Evolutionary conservation across 768 basidiomycete genomes (phyloP).

Genomic region (Termitomyces sp.): DNA sequence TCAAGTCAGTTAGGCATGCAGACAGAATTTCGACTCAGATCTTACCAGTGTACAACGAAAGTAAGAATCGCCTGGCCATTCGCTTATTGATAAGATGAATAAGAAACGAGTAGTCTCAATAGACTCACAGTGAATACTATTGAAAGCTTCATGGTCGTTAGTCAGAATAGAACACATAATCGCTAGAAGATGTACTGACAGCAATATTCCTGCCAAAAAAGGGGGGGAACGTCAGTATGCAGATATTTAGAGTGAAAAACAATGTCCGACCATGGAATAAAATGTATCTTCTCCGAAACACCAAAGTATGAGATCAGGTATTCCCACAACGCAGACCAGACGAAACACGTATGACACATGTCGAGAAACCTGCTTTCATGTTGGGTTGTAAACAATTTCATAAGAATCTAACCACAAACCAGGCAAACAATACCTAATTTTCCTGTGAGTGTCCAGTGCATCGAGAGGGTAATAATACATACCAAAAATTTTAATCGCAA

Average conservation of each 20-base stretch:
- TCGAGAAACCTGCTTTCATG: conserved; percentile 33
- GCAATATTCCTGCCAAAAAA: conserved; percentile 17
- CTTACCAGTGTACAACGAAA: conserved; percentile 42
- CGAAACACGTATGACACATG: conserved; percentile 34
- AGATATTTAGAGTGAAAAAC: not conserved
- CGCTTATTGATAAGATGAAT: not conserved
- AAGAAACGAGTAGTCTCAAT: not conserved
- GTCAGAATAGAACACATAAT: not conserved
- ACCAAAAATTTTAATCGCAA: conserved; percentile 17
- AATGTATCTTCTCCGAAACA: not conserved
- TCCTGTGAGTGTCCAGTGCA: not conserved
- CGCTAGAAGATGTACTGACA: conserved; percentile 4
- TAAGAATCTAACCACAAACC: conserved; percentile 6
- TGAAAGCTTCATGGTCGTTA: conserved; percentile 11
- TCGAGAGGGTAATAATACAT: not conserved
- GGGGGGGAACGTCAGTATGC: not conserved
- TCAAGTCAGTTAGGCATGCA: not conserved
- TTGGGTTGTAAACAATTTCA: not conserved
- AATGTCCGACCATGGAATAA: not conserved
- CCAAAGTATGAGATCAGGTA: not conserved
- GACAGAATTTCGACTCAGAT: not conserved
- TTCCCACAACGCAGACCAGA: conserved; percentile 37
- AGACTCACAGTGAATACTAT: conserved; percentile 26
- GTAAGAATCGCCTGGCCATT: conserved; percentile 35
- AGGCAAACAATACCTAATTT: conserved; percentile 18